Conservation (phyloP, 1,284 basidiomycete species). For the Somion occarium region DNA sequence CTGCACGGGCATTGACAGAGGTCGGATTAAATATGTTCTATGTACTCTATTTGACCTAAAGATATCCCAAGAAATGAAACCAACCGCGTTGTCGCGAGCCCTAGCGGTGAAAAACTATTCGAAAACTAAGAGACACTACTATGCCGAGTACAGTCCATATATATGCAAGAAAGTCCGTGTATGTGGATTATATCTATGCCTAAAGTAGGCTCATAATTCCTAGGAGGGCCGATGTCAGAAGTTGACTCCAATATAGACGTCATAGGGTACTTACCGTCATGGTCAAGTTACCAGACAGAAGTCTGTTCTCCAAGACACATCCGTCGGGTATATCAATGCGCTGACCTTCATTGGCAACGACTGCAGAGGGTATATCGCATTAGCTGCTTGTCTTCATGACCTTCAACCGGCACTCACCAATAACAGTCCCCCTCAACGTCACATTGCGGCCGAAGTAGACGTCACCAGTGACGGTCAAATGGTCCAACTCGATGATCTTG, state of each 20-base stretch:
- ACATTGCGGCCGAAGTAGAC: slow-evolving; percentile 95
- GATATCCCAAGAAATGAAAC: too few relatives aligned
- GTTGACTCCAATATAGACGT: too few relatives aligned
- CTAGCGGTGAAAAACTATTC: too few relatives aligned
- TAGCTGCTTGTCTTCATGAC: too few relatives aligned
- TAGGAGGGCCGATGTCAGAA: too few relatives aligned
- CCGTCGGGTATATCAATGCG: slow-evolving; percentile 96
- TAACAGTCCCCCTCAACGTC: slow-evolving; percentile 82
- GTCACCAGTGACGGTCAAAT: slow-evolving; percentile 95
- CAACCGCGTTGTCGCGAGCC: too few relatives aligned
- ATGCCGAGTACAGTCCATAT: too few relatives aligned
- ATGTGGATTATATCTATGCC: neutral
- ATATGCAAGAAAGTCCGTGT: neutral
- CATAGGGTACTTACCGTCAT: slow-evolving; percentile 5
- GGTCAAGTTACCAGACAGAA: slow-evolving; percentile 48
- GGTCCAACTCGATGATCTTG: slow-evolving; percentile 90
- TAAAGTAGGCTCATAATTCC: neutral
- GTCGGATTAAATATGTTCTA: too few relatives aligned
- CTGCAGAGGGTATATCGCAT: neutral
- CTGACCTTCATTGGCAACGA: slow-evolving; percentile 63
- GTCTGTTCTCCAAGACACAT: slow-evolving; percentile 87
- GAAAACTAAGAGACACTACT: neutral
- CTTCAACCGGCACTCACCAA: slow-evolving; percentile 38
- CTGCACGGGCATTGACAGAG: too few relatives aligned
- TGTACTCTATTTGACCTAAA: too few relatives aligned